Percentiles rank a stretch among this genome's conserved stretches.
phyloP scores from a whole-genome alignment of 192 early-diverging fungal genomes.

The Phycomyces nitens region DNA sequence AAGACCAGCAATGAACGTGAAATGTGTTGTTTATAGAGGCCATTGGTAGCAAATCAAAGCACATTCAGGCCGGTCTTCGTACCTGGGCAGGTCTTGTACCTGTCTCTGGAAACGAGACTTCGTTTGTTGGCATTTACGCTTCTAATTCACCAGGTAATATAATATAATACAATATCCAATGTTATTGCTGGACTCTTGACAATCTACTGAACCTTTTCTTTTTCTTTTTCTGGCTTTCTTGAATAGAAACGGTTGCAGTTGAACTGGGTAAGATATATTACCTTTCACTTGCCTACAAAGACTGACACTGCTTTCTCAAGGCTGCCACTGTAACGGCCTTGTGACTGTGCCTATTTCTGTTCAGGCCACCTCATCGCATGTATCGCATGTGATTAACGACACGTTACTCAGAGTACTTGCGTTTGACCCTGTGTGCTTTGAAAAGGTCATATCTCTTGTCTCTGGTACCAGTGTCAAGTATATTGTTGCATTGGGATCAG shows the following conservation, averaged over 20 bases:
- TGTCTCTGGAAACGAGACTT: slow-evolving; percentile 23
- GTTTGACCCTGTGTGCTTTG: neutral
- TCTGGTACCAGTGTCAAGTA: slow-evolving; percentile 12
- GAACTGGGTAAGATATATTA: slow-evolving; percentile 11
- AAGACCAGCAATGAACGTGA: neutral
- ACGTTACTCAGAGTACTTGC: slow-evolving; percentile 12
- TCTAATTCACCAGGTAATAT: slow-evolving; percentile 38
- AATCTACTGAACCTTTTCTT: neutral
- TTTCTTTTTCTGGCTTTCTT: neutral
- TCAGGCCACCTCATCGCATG: slow-evolving; percentile 16
- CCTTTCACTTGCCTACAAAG: neutral
- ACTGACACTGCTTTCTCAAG: neutral
- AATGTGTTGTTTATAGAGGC: neutral
- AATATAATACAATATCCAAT: neutral
- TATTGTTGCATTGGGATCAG: slow-evolving; percentile 22
- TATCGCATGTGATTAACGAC: slow-evolving; percentile 21
- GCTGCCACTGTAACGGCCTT: slow-evolving; percentile 22
- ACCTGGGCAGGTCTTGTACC: slow-evolving; percentile 18
- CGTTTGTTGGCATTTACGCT: slow-evolving; percentile 36
- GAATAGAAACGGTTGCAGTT: slow-evolving; percentile 13
- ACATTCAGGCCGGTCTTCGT: slow-evolving; percentile 13
- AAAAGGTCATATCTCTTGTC: slow-evolving; percentile 7
- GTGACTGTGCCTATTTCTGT: slow-evolving; percentile 31
- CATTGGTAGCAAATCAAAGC: slow-evolving; percentile 1
- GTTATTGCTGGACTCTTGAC: neutral